Conservation (phyloP, 345 rosid species). For the Trapa incisa region DNA sequence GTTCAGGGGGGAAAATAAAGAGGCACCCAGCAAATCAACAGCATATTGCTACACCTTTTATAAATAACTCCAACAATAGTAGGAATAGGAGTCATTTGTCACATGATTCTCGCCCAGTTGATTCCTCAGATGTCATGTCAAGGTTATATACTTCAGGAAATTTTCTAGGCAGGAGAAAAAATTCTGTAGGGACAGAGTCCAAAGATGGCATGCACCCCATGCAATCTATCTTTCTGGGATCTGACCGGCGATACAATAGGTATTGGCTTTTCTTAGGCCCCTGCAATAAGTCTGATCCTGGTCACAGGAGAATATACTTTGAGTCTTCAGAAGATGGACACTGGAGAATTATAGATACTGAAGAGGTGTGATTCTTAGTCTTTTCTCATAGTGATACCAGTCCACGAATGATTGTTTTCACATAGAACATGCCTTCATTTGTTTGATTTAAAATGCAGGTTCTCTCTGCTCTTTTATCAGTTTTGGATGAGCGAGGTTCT, state of each 20-base stretch:
- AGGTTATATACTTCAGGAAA: conserved; percentile 21
- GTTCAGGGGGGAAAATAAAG: conserved; percentile 90
- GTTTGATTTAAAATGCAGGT: conserved; percentile 43
- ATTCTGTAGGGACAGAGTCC: conserved; percentile 24
- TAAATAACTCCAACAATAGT: conserved; percentile 27
- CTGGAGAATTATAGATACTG: conserved; percentile 84
- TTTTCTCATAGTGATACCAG: background rate
- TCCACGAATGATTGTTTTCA: background rate
- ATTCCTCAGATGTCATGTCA: conserved; percentile 41
- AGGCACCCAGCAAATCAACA: conserved; percentile 41
- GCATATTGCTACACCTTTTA: conserved; percentile 30
- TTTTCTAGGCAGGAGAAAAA: background rate
- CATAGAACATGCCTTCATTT: background rate
- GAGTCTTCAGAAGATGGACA: conserved; percentile 99
- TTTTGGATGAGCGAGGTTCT: conserved; percentile 74
- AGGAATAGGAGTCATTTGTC: conserved; percentile 24
- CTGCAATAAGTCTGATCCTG: conserved; percentile 69
- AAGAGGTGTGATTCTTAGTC: conserved; percentile 42
- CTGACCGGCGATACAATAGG: conserved; percentile 91
- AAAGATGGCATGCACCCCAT: conserved; percentile 44
- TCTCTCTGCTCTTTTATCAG: conserved; percentile 54
- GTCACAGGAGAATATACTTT: conserved; percentile 86
- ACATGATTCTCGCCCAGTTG: conserved; percentile 45
- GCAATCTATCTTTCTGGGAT: conserved; percentile 85
- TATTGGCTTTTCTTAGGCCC: conserved; percentile 99